Base-by-base conservation (phyloP, 352 stramenopile species). In the Phytophthora agathidicida region DNA sequence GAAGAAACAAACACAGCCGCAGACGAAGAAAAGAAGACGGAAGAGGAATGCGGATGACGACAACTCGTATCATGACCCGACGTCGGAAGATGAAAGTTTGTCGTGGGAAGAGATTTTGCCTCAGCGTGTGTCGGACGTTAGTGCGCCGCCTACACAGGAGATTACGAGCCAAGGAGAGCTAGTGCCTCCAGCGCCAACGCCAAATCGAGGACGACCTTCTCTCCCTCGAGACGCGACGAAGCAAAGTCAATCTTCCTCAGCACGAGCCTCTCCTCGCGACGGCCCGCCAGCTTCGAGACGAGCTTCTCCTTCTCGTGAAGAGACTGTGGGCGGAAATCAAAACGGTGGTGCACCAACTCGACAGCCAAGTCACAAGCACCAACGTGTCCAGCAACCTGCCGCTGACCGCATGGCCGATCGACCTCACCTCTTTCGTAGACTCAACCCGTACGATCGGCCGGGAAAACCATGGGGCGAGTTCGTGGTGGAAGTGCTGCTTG, bases 391-490 rank as follows among this genome's bases (percentile, higher is more conserved):
- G 33, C 27, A 55, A 60, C 24, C 42, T 13, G 23, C 19, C 17
- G 32, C 2, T 22, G 27, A 47, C 33, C 7, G 16, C 30, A 16
- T 42, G 20, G 2, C 38, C 1, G 10, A 31, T 3, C 4, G 27
- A 17, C 30, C 35, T 3, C 36, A 27, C 16, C 2, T 39, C 36
- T 52, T 51, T 16, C 42, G 31, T 38, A 46, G 27, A 16, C 43
- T 63, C 28, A 65, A 60, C 8, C 53, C 43, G 33, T 63, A 58
- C 42, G 42, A 59, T 36, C 53, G 36, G 24, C 22, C 31, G 24
- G 53, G 39, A 35, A 69, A 66, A 16, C 46, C 54, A 0, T 69
- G 59, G 58, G 50, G 59, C 20, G 65, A 69, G 31, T 69, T 73
- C 22, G 65, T 68, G 10, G 59, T 61, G 19, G 65, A 69, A 35